Base-by-base conservation (phyloP, 169 alveolate genomes). In the Plasmodium inui region DNA sequence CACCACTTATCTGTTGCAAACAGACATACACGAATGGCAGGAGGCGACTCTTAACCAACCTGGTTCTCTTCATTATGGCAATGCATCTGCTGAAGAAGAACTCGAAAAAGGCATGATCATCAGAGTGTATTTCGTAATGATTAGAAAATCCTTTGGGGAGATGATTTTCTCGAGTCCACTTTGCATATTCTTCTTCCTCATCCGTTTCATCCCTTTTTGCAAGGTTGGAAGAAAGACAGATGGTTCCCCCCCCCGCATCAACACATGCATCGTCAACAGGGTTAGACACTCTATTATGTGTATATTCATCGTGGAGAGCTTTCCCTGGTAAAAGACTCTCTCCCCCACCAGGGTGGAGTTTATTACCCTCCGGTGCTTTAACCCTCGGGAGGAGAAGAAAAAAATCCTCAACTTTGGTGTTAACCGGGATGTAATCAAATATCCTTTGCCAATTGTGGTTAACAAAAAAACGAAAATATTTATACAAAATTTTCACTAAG, bases 1-100 rank as follows among this genome's bases (percentile, higher is more conserved):
- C 50, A 12, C 30, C 53, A 89, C 79, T 89, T 61, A 78, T 55
- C 7, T 57, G 53, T 53, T 89, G 61, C 19, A 89, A 22, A 12
- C 90, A 89, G 10, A 89, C 30, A 26, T 89, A 89, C 17, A 78
- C 85, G 34, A 89, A 89, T n/a, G 81, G 67, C 32, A 89, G 37
- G 28, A 89, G 72, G 32, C 94, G 80, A 39, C 94, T 89, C 71
- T 70, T 79, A n/a, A 89, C 82, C 82, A 89, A 79, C 46, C 82
- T 70, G 10, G 94, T 89, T 79, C 73, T 80, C 71, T 79, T 78
- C 72, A 89, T 89, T 34, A 89, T 89, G 37, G 53, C 30, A 26
- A 89, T 79, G 28, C 89, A 26, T 28, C 94, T 34, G 30, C 53
- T 79, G 71, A 89, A 39, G 82, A 89, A 89, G 53, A 89, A 89